A percentile compares a stretch with the other conserved stretches of the same genome.
Evolutionary conservation across 306 rosid species (phyloP).

Genomic region (Cicer cuneatum): DNA sequence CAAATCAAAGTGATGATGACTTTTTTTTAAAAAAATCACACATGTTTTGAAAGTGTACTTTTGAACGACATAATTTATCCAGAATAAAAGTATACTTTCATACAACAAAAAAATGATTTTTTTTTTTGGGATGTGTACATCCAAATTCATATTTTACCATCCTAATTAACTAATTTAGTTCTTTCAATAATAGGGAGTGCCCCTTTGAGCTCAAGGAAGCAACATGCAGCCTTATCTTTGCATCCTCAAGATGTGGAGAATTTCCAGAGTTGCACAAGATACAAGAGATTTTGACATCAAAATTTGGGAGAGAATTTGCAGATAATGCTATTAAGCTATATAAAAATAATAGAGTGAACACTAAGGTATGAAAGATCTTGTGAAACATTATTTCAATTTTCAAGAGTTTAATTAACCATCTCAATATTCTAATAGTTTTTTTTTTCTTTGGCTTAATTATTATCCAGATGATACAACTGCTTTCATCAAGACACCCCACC

Average conservation of each 20-base stretch:
- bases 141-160: background rate
- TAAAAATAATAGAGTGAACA: slow-evolving; percentile 60
- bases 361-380: slow-evolving; percentile 48
- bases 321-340: slow-evolving; percentile 58
- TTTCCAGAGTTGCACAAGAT: slow-evolving; percentile 78
- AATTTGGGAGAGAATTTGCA: slow-evolving; percentile 62
- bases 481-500: slow-evolving; percentile 45
- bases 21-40: too few species aligned
- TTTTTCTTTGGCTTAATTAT: slow-evolving; percentile 28
- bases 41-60: too few species aligned
- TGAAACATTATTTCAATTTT: background rate
- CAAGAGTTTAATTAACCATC: background rate
- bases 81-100: too few species aligned
- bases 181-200: slow-evolving; percentile 56
- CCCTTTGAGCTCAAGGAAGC: slow-evolving; percentile 69
- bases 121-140: too few species aligned
- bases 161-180: slow-evolving; percentile 39
- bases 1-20: too few species aligned
- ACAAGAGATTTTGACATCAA: slow-evolving; percentile 53
- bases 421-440: slow-evolving; percentile 17
- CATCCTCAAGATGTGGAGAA: slow-evolving; percentile 79
- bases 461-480: slow-evolving; percentile 65
- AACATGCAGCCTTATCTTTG: slow-evolving; percentile 61
- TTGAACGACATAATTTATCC: too few species aligned
- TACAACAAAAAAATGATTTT: too few species aligned